Evolutionary conservation across 129 eudicot species (phyloP).

Genomic region (Helianthus tuberosus): DNA sequence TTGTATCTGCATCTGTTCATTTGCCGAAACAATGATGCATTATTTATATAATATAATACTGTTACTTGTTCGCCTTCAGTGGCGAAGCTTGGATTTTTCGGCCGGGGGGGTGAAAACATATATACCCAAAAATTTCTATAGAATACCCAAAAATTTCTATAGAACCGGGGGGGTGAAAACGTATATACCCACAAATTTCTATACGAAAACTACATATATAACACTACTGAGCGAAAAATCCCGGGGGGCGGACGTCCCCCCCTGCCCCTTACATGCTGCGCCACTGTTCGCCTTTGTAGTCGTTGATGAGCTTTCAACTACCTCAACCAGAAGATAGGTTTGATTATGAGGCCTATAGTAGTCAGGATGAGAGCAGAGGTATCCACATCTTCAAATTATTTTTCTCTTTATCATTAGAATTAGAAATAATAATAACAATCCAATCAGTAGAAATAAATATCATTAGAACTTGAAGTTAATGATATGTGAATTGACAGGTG

Average conservation of each 20-base stretch:
- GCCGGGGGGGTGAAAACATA: too few relatives aligned
- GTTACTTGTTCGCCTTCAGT: background rate
- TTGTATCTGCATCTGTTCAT: conserved; percentile 14
- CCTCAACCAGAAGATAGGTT: conserved; percentile 21
- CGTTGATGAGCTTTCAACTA: conserved; percentile 12
- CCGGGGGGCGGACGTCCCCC: too few relatives aligned
- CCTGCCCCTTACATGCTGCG: too few relatives aligned
- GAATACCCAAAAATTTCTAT: too few relatives aligned
- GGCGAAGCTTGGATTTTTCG: too few relatives aligned
- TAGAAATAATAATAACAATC: background rate
- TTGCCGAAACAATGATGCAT: background rate
- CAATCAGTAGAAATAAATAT: background rate
- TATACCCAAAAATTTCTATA: too few relatives aligned
- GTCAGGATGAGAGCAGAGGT: conserved; percentile 97
- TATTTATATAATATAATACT: background rate
- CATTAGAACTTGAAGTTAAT: background rate
- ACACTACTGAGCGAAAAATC: too few relatives aligned
- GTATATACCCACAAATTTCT: too few relatives aligned
- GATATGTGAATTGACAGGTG: conserved; percentile 49
- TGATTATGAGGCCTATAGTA: conserved; percentile 76
- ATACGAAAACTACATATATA: too few relatives aligned
- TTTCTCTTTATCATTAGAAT: too few relatives aligned
- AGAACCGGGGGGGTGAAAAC: too few relatives aligned
- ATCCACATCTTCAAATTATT: conserved; percentile 32
- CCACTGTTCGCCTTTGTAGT: conserved; percentile 4